Conservation (phyloP, 768 basidiomycete genomes). For the Panellus pusillus region DNA sequence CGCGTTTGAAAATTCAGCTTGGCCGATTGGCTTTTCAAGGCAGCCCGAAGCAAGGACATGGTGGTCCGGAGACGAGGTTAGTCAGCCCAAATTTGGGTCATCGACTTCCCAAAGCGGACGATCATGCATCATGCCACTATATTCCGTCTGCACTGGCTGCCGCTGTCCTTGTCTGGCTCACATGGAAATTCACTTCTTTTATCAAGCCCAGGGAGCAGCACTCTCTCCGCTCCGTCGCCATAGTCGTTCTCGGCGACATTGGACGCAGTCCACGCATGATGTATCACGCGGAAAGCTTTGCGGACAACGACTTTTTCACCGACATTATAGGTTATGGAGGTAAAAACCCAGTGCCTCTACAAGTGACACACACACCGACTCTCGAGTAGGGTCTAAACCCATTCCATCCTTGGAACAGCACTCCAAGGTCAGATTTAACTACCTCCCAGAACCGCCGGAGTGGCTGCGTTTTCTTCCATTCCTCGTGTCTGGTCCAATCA, state of each 20-base stretch:
- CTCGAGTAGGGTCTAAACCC: constrained; percentile 67
- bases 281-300: constrained; percentile 96
- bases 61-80: constrained; percentile 1
- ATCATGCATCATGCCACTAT: constrained; percentile 19
- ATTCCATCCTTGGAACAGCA: constrained; percentile 69
- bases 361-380: neutral
- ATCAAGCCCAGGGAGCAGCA: constrained; percentile 39
- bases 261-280: constrained; percentile 97
- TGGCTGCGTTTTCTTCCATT: constrained; percentile 60
- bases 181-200: constrained; percentile 34
- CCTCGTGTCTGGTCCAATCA: constrained; percentile 74
- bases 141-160: constrained; percentile 15
- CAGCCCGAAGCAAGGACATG: constrained; percentile 16
- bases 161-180: constrained; percentile 20
- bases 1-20: neutral
- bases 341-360: constrained; percentile 32
- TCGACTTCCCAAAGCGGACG: neutral
- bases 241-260: constrained; percentile 93
- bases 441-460: constrained; percentile 65
- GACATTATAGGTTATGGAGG: constrained; percentile 86
- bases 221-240: constrained; percentile 69
- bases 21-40: constrained; percentile 2
- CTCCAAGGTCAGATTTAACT: constrained; percentile 62
- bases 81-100: too few species aligned
- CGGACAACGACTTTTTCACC: constrained; percentile 73